Evolutionary conservation across 2,329 filamentous ascomycete species (phyloP).

Genomic region (Monilinia fructigena): DNA sequence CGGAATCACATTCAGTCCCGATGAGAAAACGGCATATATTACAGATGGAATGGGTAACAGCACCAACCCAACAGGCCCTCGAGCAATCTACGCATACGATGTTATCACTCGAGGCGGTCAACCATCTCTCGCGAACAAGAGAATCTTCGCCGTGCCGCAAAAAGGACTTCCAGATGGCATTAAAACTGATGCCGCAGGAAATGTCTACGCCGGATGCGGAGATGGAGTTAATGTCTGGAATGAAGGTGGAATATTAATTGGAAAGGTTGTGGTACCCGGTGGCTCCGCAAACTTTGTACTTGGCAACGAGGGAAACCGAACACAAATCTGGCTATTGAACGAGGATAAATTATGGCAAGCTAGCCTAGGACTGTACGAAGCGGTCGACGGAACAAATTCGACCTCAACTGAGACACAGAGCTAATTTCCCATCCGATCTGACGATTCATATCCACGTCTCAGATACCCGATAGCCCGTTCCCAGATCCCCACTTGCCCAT

Average conservation of each 20-base stretch:
- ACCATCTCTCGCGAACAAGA: constrained; percentile 24
- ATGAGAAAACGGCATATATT: constrained; percentile 52
- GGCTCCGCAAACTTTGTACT: constrained; percentile 28
- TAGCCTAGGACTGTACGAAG: background rate
- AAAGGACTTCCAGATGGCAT: constrained; percentile 58
- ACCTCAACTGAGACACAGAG: too few species aligned
- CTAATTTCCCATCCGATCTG: too few species aligned
- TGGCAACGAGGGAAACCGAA: constrained; percentile 20
- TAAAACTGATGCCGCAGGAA: constrained; percentile 51
- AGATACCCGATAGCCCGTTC: too few species aligned
- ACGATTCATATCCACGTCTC: too few species aligned
- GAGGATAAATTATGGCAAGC: constrained; percentile 30
- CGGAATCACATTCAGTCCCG: constrained; percentile 57
- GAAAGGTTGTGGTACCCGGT: constrained; percentile 50
- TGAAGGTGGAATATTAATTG: constrained; percentile 48
- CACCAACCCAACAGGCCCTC: constrained; percentile 43
- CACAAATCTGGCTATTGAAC: constrained; percentile 28
- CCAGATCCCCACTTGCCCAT: too few species aligned
- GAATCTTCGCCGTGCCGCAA: constrained; percentile 54
- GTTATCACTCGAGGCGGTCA: constrained; percentile 26
- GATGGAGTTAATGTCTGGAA: constrained; percentile 57
- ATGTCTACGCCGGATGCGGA: constrained; percentile 53
- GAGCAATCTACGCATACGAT: constrained; percentile 37
- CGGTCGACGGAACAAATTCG: too few species aligned
- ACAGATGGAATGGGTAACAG: constrained; percentile 47